Percentiles rank a stretch among this genome's conserved stretches.
Evolutionary conservation across 2,329 filamentous ascomycete genomes (phyloP).

Genomic region (Thelonectria blattea): DNA sequence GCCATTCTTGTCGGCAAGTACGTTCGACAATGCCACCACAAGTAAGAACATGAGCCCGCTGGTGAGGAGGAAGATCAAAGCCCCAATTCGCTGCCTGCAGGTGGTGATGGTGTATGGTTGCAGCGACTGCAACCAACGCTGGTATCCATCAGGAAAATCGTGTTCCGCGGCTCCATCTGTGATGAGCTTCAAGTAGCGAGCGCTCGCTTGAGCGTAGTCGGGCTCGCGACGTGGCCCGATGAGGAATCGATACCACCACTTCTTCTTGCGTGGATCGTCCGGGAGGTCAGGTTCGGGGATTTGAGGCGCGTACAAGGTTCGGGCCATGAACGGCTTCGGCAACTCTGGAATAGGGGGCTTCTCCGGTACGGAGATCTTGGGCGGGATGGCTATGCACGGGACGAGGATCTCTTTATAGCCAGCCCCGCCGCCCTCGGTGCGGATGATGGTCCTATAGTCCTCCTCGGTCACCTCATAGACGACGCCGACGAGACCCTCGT

Average conservation of each 20-base stretch:
- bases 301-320: slow-evolving; percentile 79
- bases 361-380: slow-evolving; percentile 65
- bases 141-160: slow-evolving; percentile 79
- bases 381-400: slow-evolving; percentile 73
- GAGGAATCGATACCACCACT: slow-evolving; percentile 56
- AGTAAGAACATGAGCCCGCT: slow-evolving; percentile 64
- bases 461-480: slow-evolving; percentile 89
- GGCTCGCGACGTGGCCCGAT: slow-evolving; percentile 61
- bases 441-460: slow-evolving; percentile 87
- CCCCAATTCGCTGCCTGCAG: slow-evolving; percentile 69
- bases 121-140: slow-evolving; percentile 71
- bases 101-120: slow-evolving; percentile 75
- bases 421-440: slow-evolving; percentile 85
- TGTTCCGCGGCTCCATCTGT: slow-evolving; percentile 80
- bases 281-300: slow-evolving; percentile 45
- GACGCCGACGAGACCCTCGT: slow-evolving; percentile 85
- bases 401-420: slow-evolving; percentile 86
- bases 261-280: slow-evolving; percentile 43
- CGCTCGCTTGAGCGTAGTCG: slow-evolving; percentile 80
- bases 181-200: slow-evolving; percentile 83
- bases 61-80: slow-evolving; percentile 62
- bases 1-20: slow-evolving; percentile 71
- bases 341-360: slow-evolving; percentile 60
- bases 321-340: slow-evolving; percentile 75
- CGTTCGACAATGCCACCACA: slow-evolving; percentile 49